Evolutionary conservation across 108 stramenopile species (phyloP), one percentile per base, ranked within the genome.

Genomic region (Cyclostephanos tholiformis): DNA sequence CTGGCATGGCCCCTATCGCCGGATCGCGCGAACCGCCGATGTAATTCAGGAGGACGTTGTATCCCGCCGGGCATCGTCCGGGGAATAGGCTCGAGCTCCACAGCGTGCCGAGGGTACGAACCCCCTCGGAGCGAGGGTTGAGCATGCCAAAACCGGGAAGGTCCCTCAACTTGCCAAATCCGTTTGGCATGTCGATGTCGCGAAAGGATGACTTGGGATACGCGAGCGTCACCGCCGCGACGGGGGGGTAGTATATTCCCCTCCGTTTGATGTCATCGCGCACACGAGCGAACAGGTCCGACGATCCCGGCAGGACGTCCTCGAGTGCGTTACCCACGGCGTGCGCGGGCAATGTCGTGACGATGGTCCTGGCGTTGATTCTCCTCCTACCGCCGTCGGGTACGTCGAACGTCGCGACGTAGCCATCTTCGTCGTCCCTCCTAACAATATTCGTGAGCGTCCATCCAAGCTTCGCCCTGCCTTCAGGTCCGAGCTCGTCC

Each of bases 11-110:
- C 12, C 84, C 87, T 57, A 99, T 86, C 60, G 86, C 93, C n/a
- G 81, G 58, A 86, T 99, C 97, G n/a, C 93, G 90, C 25, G 96
- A 88, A 22, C 98, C 98, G 41, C 98, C 98, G 80, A 99, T 97
- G 84, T 95, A 97, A 75, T 86, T 97, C 65, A 97, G 80, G 5
- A 99, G 82, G 50, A 99, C 66, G 57, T 95, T 80, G 87, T 96
- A 95, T 26, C 88, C 93, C 14, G 80, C 59, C 8, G 98, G 98
- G 16, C 88, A 89, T 13, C 98, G 84, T 22, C 92, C 94, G 14
- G 97, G 97, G 82, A 98, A 99, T 0, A 97, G 89, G n/a, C 89
- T 87, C 20, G 96, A 97, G 14, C 80, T 82, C 96, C 96, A 98
- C 43, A 99, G 74, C 17, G 97, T 97, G 56, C 96, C 98, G 55